Base-by-base conservation (phyloP, 2,329 filamentous ascomycete species). In the Botrytis pseudocinerea region DNA sequence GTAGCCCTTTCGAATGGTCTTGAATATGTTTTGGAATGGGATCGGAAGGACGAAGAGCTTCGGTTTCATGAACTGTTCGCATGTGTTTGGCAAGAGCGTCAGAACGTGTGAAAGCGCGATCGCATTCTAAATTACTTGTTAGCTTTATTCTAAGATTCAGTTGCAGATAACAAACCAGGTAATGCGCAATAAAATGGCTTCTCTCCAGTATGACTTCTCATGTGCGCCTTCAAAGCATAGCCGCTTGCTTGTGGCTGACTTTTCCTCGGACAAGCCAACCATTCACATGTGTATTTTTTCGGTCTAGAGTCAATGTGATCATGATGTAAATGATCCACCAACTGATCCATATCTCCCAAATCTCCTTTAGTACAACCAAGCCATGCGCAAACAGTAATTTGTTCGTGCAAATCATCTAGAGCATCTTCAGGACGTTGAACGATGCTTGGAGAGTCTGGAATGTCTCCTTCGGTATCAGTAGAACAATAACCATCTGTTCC, bases 241-340 rank as follows among this genome's bases (percentile, higher is more conserved):
- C 94, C 96, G 79, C 94, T 97, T 1, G 95, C 95, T 83, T 99
- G 96, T 28, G 93, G 91, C 83, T 96, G 90, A 74, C 94, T 94
- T 84, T 97, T 98, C 75, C 95, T 86, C 70, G 87, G 88, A 82
- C 96, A 99, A 77, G 95, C 95, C 74, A 89, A 90, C 96, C 96
- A 99, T 83, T 98, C 95, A 83, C 96, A 99, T n/a, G 93, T 94
- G 82, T 98, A 98, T 82, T 96, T 97, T 84, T 97, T 97, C 84
- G 96, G 93, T 71, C 95, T 90, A 75, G 91, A 93, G 80, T 96
- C 94, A 79, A 98, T 97, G 83, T 99, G 96, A 73, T 95, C 93
- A 80, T 94, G 92, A 83, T 98, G 95, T 74, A 96, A 93, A 80
- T 96, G 93, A 78, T 93, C 89, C 60, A 96, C 93, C 61, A 96